phyloP scores from a whole-genome alignment of 129 eudicot genomes.

The Helianthus tuberosus region DNA sequence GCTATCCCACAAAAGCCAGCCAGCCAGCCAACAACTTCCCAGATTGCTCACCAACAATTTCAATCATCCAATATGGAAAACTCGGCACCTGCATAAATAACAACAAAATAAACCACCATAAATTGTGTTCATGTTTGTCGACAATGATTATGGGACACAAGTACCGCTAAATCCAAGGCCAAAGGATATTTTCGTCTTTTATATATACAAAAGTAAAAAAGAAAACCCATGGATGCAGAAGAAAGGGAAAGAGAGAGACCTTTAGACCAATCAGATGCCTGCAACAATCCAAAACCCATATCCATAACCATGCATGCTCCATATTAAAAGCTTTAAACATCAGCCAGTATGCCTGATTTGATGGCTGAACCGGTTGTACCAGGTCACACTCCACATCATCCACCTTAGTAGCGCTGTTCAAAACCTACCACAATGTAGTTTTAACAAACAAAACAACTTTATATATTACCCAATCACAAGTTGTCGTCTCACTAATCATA shows the following conservation, averaged over 20 bases:
- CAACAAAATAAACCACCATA: not conserved
- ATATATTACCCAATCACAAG: too few species aligned
- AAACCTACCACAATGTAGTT: conserved; percentile 34
- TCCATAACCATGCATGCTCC: conserved; percentile 72
- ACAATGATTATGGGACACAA: not conserved
- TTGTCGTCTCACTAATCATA: too few species aligned
- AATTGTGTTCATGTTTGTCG: not conserved
- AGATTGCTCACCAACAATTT: conserved; percentile 38
- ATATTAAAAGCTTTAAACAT: conserved; percentile 57
- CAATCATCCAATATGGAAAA: conserved; percentile 59
- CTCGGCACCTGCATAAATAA: conserved; percentile 64
- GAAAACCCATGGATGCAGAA: not conserved
- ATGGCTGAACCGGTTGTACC: conserved; percentile 72
- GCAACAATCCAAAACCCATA: conserved; percentile 82
- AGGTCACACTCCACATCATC: conserved; percentile 53
- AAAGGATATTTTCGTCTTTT: not conserved
- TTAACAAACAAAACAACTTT: conserved; percentile 1
- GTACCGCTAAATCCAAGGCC: not conserved
- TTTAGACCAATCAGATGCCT: conserved; percentile 72
- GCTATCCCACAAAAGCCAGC: conserved; percentile 27
- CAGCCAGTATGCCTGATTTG: conserved; percentile 58
- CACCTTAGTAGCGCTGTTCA: conserved; percentile 63
- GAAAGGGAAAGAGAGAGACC: conserved; percentile 53
- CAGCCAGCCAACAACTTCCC: conserved; percentile 25
- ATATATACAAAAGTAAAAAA: not conserved